Conservation (phyloP, 106 monocot species). For the Phalaenopsis aphrodite region DNA sequence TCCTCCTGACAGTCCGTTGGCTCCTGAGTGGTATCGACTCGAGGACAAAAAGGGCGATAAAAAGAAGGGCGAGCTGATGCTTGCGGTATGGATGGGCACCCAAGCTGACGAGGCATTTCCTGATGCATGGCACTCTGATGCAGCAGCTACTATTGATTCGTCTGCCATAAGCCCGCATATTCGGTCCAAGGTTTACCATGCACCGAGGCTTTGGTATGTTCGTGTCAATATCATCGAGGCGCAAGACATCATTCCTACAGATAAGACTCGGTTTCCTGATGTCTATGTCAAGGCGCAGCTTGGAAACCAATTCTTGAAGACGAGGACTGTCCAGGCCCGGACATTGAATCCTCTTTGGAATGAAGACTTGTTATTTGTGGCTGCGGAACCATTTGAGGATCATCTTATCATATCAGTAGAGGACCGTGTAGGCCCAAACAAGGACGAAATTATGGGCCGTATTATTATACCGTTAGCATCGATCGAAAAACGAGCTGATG, state of each 20-base stretch:
- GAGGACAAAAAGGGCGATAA: conserved; percentile 30
- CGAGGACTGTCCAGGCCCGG: conserved; percentile 28
- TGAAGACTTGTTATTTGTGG: conserved; percentile 28
- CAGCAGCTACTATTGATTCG: conserved; percentile 16
- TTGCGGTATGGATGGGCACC: conserved; percentile 51
- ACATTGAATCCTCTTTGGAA: conserved; percentile 37
- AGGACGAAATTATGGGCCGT: conserved; percentile 29
- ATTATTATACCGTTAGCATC: conserved; percentile 19
- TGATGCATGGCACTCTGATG: conserved; percentile 42
- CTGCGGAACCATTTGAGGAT: conserved; percentile 26
- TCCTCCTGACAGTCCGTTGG: conserved; percentile 23
- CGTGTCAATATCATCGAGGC: conserved; percentile 23
- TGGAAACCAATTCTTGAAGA: conserved; percentile 28
- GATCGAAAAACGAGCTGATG: conserved; percentile 29
- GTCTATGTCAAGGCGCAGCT: conserved; percentile 29
- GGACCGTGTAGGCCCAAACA: conserved; percentile 32
- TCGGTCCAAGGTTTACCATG: conserved; percentile 35
- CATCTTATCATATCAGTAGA: conserved; percentile 22
- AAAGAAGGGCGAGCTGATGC: conserved; percentile 45
- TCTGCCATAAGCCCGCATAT: conserved; percentile 19
- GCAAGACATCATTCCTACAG: conserved; percentile 10
- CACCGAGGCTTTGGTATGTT: conserved; percentile 29
- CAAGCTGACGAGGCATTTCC: conserved; percentile 33
- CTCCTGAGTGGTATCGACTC: conserved; percentile 24
- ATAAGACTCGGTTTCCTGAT: conserved; percentile 22